A percentile compares a stretch with the other conserved stretches of the same genome.
Conservation (phyloP, 148 eudicot genomes). For the Diospyros kaki region DNA sequence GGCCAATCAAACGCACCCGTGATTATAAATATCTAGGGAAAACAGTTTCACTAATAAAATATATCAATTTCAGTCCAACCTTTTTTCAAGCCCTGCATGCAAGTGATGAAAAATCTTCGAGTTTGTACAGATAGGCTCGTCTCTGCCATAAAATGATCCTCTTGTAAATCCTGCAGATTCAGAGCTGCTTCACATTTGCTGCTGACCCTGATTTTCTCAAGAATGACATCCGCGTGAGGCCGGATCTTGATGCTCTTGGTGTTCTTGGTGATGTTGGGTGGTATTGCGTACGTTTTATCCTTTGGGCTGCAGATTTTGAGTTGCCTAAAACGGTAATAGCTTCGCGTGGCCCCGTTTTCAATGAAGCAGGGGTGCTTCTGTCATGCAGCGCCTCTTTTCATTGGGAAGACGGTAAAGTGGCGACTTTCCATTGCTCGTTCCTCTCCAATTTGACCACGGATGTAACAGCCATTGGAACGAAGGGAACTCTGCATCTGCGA, state of each 20-base stretch:
- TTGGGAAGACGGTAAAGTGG: constrained; percentile 13
- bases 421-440: constrained; percentile 10
- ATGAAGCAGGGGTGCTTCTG: constrained; percentile 3
- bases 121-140: too few species aligned
- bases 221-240: constrained; percentile 58
- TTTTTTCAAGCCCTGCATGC: too few species aligned
- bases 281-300: constrained; percentile 6
- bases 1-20: too few species aligned
- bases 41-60: too few species aligned
- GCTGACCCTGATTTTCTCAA: constrained; percentile 37
- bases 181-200: constrained; percentile 37
- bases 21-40: too few species aligned
- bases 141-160: too few species aligned
- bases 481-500: constrained; percentile 8
- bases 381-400: constrained; percentile 9
- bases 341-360: constrained; percentile 2
- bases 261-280: constrained; percentile 44
- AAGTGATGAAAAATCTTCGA: too few species aligned
- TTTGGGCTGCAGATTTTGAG: constrained; percentile 8
- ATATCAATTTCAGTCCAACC: too few species aligned
- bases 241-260: constrained; percentile 57
- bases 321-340: constrained; percentile 11
- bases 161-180: constrained; percentile 26
- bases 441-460: constrained; percentile 5
- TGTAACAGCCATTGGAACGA: not conserved